These are phyloP conservation scores for Amanita fuliginea DNA, from an alignment of 768 basidiomycete species.

Conservation along the genomic window DNA sequence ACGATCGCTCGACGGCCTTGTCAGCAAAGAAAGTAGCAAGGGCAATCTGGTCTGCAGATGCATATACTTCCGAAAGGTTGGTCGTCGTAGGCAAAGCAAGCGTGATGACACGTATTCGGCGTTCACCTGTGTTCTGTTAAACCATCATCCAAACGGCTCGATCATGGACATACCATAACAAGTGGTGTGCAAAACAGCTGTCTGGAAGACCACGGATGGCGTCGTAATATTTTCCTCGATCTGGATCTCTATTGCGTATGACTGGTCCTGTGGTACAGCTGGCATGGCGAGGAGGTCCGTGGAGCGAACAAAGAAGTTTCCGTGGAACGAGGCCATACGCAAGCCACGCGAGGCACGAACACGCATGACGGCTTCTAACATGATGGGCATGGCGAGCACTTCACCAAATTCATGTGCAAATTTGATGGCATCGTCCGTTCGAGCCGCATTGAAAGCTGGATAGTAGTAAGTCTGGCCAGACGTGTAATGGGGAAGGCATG, in stretches of 20 bases:
- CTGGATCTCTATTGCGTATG: constrained; percentile 91
- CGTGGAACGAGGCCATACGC: constrained; percentile 96
- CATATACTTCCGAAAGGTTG: constrained; percentile 82
- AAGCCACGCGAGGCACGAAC: constrained; percentile 95
- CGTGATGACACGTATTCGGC: constrained; percentile 86
- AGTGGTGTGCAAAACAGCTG: constrained; percentile 89
- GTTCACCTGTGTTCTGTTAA: constrained; percentile 38
- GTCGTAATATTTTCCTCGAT: constrained; percentile 90
- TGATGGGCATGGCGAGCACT: constrained; percentile 87
- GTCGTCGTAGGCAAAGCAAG: constrained; percentile 80
- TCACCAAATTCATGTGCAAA: constrained; percentile 97
- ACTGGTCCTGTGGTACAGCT: constrained; percentile 92
- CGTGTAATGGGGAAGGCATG: constrained; percentile 92
- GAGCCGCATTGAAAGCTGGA: constrained; percentile 92
- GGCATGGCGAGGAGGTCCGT: constrained; percentile 95
- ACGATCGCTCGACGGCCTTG: constrained; percentile 85
- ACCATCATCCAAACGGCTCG: background rate
- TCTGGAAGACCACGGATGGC: constrained; percentile 90
- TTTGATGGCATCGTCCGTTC: constrained; percentile 94
- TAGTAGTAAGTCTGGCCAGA: constrained; percentile 98
- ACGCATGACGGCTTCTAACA: constrained; percentile 95
- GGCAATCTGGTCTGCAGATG: constrained; percentile 83
- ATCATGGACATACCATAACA: constrained; percentile 50
- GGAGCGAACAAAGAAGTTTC: constrained; percentile 97
- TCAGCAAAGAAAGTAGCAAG: constrained; percentile 77